Conservation (phyloP, 768 basidiomycete genomes). For the Boletus pseudo-olivaceus region DNA sequence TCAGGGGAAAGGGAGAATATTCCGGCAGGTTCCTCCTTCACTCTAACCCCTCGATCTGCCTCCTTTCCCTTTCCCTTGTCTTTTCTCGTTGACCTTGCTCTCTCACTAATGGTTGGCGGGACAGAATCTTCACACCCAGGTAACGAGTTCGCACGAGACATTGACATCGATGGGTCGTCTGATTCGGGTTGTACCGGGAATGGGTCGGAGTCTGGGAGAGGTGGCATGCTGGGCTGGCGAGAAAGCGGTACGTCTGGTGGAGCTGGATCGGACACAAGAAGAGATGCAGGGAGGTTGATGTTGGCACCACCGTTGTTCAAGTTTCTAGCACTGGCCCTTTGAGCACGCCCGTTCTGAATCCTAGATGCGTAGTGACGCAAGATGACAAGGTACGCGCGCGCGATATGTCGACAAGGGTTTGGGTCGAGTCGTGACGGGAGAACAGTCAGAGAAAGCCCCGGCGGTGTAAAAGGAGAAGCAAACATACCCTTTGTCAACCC, state of each 20-base stretch:
- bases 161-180: conserved; percentile 46
- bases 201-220: conserved; percentile 49
- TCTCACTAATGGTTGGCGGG: conserved; percentile 21
- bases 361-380: conserved; percentile 32
- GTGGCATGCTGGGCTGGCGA: conserved; percentile 37
- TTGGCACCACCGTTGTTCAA: conserved; percentile 45
- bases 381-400: conserved; percentile 7
- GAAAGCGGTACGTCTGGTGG: conserved; percentile 40
- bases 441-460: conserved; percentile 23
- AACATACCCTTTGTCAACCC: conserved; percentile 71
- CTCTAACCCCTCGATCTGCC: conserved; percentile 33
- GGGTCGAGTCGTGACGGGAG: conserved; percentile 18
- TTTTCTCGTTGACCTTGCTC: conserved; percentile 28
- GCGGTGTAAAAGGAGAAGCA: conserved; percentile 21
- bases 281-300: conserved; percentile 28
- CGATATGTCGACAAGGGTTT: conserved; percentile 29
- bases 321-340: conserved; percentile 67
- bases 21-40: conserved; percentile 45
- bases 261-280: conserved; percentile 33
- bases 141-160: conserved; percentile 63
- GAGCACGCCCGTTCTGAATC: conserved; percentile 61
- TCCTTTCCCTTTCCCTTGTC: conserved; percentile 52
- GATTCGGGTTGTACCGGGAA: conserved; percentile 54
- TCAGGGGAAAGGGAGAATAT: conserved; percentile 37
- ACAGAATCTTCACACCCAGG: conserved; percentile 29